These are phyloP conservation scores for Clonostachys rhizophaga DNA, from an alignment of 2,329 filamentous ascomycete species.

Conservation along the genomic window DNA sequence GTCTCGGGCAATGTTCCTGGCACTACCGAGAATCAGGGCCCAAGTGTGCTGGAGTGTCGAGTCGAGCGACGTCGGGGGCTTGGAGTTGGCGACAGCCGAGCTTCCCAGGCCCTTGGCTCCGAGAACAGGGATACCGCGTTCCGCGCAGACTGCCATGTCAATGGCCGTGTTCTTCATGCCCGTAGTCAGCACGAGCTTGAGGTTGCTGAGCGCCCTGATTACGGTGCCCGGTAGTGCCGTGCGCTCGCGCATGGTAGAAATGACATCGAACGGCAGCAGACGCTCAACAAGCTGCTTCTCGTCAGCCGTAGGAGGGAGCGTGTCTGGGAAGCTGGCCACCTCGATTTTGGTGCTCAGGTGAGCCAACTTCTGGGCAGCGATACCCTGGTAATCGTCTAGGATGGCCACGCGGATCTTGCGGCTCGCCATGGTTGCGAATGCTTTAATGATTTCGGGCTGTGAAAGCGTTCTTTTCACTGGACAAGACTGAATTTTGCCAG, in stretches of 20 bases:
- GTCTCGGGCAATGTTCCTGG: constrained; percentile 70
- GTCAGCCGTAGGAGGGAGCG: constrained; percentile 52
- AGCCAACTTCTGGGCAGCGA: constrained; percentile 55
- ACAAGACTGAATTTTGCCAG: too few species aligned
- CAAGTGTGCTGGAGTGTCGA: constrained; percentile 68
- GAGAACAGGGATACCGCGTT: constrained; percentile 56
- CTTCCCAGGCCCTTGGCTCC: constrained; percentile 44
- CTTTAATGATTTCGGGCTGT: too few species aligned
- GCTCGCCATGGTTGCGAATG: too few species aligned
- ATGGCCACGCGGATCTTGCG: constrained; percentile 47
- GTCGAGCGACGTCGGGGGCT: constrained; percentile 20
- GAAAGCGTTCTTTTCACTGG: too few species aligned
- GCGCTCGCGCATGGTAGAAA: constrained; percentile 77
- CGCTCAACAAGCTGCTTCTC: constrained; percentile 59
- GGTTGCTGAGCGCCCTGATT: constrained; percentile 64
- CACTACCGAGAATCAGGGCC: constrained; percentile 61
- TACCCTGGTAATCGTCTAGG: constrained; percentile 70
- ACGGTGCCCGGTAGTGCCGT: constrained; percentile 69
- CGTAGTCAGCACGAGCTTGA: constrained; percentile 73
- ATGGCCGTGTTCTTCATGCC: constrained; percentile 65
- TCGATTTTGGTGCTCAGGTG: constrained; percentile 47
- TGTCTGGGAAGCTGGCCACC: constrained; percentile 63
- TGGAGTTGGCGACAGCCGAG: constrained; percentile 21
- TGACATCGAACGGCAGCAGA: constrained; percentile 64
- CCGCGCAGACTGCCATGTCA: constrained; percentile 56